Percentiles rank a stretch among this genome's conserved stretches.
phyloP scores from a whole-genome alignment of 2,329 filamentous ascomycete genomes.

The Penicillium sp. region DNA sequence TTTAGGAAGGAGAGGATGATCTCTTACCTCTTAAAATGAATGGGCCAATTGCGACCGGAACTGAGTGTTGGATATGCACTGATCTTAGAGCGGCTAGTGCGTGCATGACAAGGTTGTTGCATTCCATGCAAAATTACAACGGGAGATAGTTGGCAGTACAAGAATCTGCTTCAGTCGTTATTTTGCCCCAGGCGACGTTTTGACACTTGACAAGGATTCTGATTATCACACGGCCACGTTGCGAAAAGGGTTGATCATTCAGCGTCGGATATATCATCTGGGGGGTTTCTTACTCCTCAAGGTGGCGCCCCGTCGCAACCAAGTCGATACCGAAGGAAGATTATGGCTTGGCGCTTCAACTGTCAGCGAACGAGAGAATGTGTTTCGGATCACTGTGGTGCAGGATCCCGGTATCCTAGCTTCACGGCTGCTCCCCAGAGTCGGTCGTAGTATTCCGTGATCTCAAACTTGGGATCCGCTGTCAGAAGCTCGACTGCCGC shows the following conservation, averaged over 20 bases:
- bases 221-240: slow-evolving; percentile 12
- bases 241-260: not conserved
- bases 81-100: slow-evolving; percentile 1
- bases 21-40: not conserved
- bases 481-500: not conserved
- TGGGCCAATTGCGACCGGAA: slow-evolving; percentile 5
- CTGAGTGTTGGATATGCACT: slow-evolving; percentile 12
- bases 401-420: not conserved
- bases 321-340: not conserved
- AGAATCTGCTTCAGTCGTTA: not conserved
- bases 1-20: slow-evolving; percentile 9
- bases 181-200: not conserved
- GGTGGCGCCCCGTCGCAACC: not conserved
- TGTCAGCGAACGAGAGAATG: not conserved
- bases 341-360: slow-evolving; percentile 7
- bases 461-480: not conserved
- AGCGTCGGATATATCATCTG: not conserved
- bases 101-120: not conserved
- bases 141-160: not conserved
- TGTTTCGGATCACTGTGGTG: not conserved
- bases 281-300: not conserved
- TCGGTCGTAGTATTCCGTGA: not conserved
- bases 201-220: not conserved
- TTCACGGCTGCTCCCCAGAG: not conserved
- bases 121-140: not conserved